Conservation (phyloP, 2,329 filamentous ascomycete species). For the Dryadomyces sulphureus region DNA sequence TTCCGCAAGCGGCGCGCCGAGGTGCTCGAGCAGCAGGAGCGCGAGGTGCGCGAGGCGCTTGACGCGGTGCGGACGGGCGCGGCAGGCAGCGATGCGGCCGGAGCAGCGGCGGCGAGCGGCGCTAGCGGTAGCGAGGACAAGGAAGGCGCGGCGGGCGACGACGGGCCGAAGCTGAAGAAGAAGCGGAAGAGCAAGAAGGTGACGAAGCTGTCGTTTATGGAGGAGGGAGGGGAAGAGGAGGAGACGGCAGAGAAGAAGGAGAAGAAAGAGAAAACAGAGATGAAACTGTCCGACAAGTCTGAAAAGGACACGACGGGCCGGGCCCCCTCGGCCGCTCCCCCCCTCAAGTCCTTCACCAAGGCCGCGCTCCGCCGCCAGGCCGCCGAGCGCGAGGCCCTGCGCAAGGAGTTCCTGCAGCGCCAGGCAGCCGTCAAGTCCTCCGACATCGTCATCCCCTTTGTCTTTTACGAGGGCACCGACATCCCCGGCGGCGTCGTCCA, state of each 20-base stretch:
- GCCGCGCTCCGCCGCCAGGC: conserved; percentile 58
- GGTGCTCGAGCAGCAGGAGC: conserved; percentile 80
- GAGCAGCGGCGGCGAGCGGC: conserved; percentile 3
- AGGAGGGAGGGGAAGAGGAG: conserved; percentile 50
- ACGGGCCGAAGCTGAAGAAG: conserved; percentile 25
- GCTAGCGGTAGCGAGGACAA: conserved; percentile 20
- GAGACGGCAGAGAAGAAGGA: conserved; percentile 31
- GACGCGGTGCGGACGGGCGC: not conserved
- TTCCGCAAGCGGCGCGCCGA: conserved; percentile 93
- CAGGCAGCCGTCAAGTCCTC: conserved; percentile 81
- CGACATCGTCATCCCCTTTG: conserved; percentile 83
- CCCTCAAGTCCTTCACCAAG: conserved; percentile 51
- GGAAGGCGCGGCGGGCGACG: conserved; percentile 15
- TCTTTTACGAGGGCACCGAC: conserved; percentile 92
- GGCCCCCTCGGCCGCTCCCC: conserved; percentile 45
- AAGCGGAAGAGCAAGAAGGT: conserved; percentile 19
- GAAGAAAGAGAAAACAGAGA: conserved; percentile 22
- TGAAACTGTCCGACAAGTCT: conserved; percentile 22
- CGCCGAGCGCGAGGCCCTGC: conserved; percentile 54
- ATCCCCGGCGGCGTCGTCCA: conserved; percentile 70
- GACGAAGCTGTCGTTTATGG: conserved; percentile 47
- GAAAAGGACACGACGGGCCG: too few relatives aligned
- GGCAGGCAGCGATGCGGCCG: not conserved
- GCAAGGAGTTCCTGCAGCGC: conserved; percentile 66
- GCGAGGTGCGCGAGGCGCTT: conserved; percentile 54